These are phyloP conservation scores for Areca catechu DNA, from an alignment of 176 grass and related monocot species.

Conservation along the genomic window DNA sequence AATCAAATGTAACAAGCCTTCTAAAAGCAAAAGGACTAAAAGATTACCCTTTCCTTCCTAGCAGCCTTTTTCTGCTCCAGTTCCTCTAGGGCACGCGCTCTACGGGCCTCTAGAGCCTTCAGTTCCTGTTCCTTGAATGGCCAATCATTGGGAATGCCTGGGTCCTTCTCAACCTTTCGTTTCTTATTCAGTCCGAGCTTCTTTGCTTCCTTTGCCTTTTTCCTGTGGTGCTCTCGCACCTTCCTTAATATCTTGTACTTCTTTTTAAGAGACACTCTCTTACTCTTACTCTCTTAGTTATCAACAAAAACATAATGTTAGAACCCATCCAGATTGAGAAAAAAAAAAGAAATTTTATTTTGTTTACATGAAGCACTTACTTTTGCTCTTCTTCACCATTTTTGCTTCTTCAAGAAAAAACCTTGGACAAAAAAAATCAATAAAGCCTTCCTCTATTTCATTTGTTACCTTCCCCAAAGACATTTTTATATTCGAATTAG, in stretches of 20 bases:
- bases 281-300: constrained; percentile 78
- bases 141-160: constrained; percentile 92
- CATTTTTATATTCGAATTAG: no score
- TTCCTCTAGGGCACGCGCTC: constrained; percentile 63
- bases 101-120: constrained; percentile 60
- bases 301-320: not conserved
- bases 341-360: not conserved
- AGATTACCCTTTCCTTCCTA: constrained; percentile 68
- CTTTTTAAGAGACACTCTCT: constrained; percentile 60
- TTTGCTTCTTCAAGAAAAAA: constrained; percentile 12
- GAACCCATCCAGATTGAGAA: not conserved
- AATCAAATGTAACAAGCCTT: not conserved
- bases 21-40: not conserved
- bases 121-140: constrained; percentile 96
- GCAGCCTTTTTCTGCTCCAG: constrained; percentile 86
- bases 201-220: constrained; percentile 73
- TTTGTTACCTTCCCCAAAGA: no score
- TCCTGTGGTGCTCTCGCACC: constrained; percentile 96
- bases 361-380: constrained; percentile 17
- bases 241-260: constrained; percentile 88
- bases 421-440: not conserved
- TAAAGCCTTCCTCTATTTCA: no score
- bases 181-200: constrained; percentile 31
- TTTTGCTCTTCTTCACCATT: constrained; percentile 95
- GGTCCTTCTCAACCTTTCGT: constrained; percentile 89